phyloP scores from a whole-genome alignment of 2,329 filamentous ascomycete genomes.

The Rhynchosporium agropyri region DNA sequence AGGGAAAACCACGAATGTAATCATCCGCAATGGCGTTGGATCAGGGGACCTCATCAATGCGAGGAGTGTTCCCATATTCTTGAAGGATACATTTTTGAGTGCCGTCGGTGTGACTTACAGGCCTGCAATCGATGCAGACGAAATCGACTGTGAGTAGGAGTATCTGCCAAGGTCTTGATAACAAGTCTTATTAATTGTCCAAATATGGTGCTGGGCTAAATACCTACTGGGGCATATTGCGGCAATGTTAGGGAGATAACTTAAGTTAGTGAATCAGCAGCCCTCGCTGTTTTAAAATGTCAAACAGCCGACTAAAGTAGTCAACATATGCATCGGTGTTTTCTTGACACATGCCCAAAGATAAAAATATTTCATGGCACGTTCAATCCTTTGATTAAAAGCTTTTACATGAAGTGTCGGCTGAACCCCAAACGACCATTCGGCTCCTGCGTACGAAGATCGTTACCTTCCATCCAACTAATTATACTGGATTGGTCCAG shows the following conservation, averaged over 20 bases:
- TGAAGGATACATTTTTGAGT: constrained; percentile 49
- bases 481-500: constrained; percentile 1
- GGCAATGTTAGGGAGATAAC: too few species aligned
- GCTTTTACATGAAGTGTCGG: not conserved
- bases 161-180: too few species aligned
- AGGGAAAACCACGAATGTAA: constrained; percentile 47
- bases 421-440: not conserved
- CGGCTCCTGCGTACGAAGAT: not conserved
- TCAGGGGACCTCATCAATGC: constrained; percentile 45
- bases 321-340: too few species aligned
- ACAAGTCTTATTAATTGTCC: too few species aligned
- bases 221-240: too few species aligned
- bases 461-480: not conserved
- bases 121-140: constrained; percentile 50
- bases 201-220: too few species aligned
- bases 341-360: too few species aligned
- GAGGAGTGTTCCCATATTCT: constrained; percentile 48
- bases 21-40: constrained; percentile 44
- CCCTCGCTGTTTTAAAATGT: too few species aligned
- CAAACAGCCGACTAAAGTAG: too few species aligned
- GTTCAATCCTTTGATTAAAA: not conserved
- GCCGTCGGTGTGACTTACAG: constrained; percentile 47
- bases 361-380: not conserved
- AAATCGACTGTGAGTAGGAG: constrained; percentile 47
- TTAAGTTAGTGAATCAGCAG: too few species aligned